Evolutionary conservation across 768 basidiomycete species (phyloP), one percentile per base, ranked within the genome.

Genomic region (Leucocoprinus birnbaumii): DNA sequence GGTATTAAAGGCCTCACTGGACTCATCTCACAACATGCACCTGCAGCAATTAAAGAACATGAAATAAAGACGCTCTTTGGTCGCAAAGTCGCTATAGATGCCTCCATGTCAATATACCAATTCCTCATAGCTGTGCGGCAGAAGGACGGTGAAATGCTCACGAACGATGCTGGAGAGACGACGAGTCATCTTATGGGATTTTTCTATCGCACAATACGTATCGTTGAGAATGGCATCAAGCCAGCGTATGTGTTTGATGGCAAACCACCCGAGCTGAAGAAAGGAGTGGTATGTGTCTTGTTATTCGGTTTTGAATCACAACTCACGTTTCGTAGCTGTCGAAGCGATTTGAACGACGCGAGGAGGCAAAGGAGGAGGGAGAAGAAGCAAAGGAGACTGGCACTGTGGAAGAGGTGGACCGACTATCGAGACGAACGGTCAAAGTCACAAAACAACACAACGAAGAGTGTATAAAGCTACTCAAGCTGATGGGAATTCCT

Each of bases 121-220:
- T 99, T 99, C 71, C 84, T 99, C 56, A 98, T 99, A 56, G 97
- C 97, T 18, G 97, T 98, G 10, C 82, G 97, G 26, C 94, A 96
- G 71, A 87, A 85, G 68, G 97, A 98, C 67, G 97, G 97, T 18
- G 94, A 98, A 71, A 83, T 95, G 79, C 81, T 99, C 61, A 96
- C 89, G 63, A 98, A 98, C 66, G 96, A 98, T n/a, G 85, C 87
- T 0, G 97, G 97, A 16, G 97, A 99, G 67, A 97, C 94, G 3
- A 99, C 97, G 2, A 95, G 94, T 73, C 96, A 99, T 72, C 77
- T 99, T 10, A 98, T 98, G 94, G 97, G 97, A 0, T 89, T 98
- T 70, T 99, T 99, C 74, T 98, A 98, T 65, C 82, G 95, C 37
- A 99, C 97, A 0, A 91, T 99, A 56, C 82, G 97, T 21, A 98